Base-by-base conservation (phyloP, 2,329 filamentous ascomycete genomes). In the Colletotrichum sidae region DNA sequence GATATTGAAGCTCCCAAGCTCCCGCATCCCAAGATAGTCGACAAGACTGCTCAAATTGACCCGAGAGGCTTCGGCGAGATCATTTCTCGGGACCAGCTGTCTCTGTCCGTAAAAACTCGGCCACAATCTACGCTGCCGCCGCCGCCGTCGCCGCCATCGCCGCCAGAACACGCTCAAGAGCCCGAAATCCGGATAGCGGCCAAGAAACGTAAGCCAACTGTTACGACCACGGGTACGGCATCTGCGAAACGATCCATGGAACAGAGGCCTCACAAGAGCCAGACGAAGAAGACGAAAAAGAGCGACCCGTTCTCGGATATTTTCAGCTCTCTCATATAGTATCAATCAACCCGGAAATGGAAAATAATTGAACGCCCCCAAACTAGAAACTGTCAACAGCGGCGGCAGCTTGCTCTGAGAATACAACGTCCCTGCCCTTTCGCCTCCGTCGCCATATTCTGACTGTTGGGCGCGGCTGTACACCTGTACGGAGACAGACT, bases 281-380 rank as follows among this genome's bases (percentile, higher is more conserved):
- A 41, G 25, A 39, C 38, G 62, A 79, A 81, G 61, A 81, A 77
- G 66, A 84, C 83, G 60, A 86, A 81, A 69, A 85, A 81, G 42
- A 80, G 81, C 6, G 88, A 94, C 73, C 90, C 87, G 46, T 91
- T 95, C 60, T 92, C 94, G 67, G 88, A 89, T 72, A 77, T 95
- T 33, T 96, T 96, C 72, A 84, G 83, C 56, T 85, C 85, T 9
- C 76, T 92, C 9, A 70, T 86, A 46, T 85, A 68, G 78, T 44
- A 15, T 11, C 39, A 15, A 46, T 12, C 25, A 46, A 15, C n/a
- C 41, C 17, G 34, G 8, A 33, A 15, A 46, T 11, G 15, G 6
- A 6, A 41, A 10, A 13, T 25, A 46, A 46, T 6, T 11, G 10
- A 8, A 46, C 17, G 13, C 6, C 25, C n/a, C 44, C 8, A 52